Conservation (phyloP, 495 filamentous ascomycete species). For the Chaetomium cochliodes region DNA sequence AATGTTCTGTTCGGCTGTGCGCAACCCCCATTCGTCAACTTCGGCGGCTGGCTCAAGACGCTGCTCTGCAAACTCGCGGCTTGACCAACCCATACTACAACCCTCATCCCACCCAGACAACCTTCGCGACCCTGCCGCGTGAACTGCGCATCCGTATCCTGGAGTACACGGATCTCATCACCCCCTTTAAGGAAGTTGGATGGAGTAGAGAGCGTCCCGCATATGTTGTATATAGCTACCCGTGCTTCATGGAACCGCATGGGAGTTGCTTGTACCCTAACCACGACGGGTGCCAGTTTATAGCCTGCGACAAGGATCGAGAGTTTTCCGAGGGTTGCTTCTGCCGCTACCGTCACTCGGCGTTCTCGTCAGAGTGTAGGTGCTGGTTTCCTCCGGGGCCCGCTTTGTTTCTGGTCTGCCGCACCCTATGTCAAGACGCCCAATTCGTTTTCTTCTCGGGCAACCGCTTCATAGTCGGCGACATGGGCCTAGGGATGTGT, state of each 20-base stretch:
- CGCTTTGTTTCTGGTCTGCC: constrained; percentile 9
- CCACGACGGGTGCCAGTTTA: constrained; percentile 3
- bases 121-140: not conserved
- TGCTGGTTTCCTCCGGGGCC: constrained; percentile 13
- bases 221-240: not conserved
- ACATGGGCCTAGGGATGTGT: not conserved
- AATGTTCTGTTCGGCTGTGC: not conserved
- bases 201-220: not conserved
- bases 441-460: constrained; percentile 11
- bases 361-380: constrained; percentile 10
- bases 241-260: too few species aligned
- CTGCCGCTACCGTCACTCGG: not conserved
- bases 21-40: not conserved
- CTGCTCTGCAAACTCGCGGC: not conserved
- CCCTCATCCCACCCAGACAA: not conserved
- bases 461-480: constrained; percentile 9
- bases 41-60: not conserved
- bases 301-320: not conserved
- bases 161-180: constrained; percentile 18
- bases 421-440: constrained; percentile 10
- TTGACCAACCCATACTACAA: not conserved
- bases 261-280: not conserved
- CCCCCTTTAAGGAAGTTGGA: constrained; percentile 12
- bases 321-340: constrained; percentile 1
- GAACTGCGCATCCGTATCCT: constrained; percentile 17